Conservation (phyloP, 805 yeast species). For the Zygoascus bituminiphila region DNA sequence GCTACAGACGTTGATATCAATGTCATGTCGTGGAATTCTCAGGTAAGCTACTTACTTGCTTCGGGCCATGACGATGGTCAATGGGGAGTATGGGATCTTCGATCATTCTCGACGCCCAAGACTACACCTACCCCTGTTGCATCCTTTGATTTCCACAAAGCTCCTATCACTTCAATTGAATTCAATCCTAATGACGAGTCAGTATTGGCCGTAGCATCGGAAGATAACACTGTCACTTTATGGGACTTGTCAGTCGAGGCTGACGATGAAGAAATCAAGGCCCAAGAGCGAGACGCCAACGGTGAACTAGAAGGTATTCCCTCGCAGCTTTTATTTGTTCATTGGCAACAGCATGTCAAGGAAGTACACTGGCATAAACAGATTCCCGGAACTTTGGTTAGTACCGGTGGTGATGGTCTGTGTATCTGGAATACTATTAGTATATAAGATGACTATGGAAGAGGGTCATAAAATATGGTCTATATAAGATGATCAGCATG, state of each 20-base stretch:
- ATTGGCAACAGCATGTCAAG: conserved; percentile 96
- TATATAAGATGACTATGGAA: conserved; percentile 56
- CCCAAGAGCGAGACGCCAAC: conserved; percentile 66
- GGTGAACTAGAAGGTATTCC: conserved; percentile 82
- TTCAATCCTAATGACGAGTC: conserved; percentile 96
- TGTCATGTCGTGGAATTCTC: conserved; percentile 91
- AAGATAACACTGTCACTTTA: conserved; percentile 91
- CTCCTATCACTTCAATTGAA: conserved; percentile 85
- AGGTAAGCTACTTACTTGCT: conserved; percentile 79
- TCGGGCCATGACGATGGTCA: conserved; percentile 96
- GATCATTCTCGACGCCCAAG: conserved; percentile 49
- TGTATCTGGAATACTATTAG: conserved; percentile 95
- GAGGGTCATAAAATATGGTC: no score
- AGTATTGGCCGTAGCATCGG: conserved; percentile 89
- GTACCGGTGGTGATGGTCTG: conserved; percentile 94
- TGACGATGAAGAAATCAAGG: conserved; percentile 91
- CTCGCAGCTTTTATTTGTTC: conserved; percentile 90
- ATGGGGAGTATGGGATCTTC: conserved; percentile 98
- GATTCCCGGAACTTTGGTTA: conserved; percentile 89
- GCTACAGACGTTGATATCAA: conserved; percentile 84
- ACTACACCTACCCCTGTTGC: conserved; percentile 76
- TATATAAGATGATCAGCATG: no score
- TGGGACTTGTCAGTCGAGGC: conserved; percentile 99
- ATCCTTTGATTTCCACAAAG: conserved; percentile 87
- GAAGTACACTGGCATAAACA: conserved; percentile 98